Evolutionary conservation across 257 asterid genomes (phyloP).

Genomic region (Petunia secreta): DNA sequence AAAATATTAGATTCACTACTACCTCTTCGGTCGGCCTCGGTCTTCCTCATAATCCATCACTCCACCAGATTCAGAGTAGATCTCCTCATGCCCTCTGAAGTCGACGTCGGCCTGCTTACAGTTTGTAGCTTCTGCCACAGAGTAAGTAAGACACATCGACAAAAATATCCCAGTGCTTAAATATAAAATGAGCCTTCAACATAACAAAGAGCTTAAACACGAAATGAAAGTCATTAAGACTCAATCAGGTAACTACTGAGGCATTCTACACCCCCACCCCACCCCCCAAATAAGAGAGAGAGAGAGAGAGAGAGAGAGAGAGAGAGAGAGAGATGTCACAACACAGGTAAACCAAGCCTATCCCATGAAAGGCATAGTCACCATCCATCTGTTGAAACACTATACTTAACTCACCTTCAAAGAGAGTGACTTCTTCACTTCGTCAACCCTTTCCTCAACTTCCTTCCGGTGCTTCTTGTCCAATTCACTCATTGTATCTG

Average conservation of each 20-base stretch:
- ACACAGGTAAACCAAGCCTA: conserved; percentile 10
- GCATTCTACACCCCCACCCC: background rate
- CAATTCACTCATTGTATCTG: conserved; percentile 78
- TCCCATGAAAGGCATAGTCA: background rate
- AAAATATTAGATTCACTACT: conserved; percentile 21
- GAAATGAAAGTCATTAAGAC: background rate
- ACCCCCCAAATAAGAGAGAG: too few species aligned
- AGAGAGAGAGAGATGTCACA: background rate
- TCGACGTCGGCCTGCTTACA: conserved; percentile 89
- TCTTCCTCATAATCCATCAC: conserved; percentile 97
- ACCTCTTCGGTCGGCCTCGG: conserved; percentile 92
- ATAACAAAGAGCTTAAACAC: background rate
- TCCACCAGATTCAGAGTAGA: conserved; percentile 90
- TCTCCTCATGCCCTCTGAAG: conserved; percentile 85
- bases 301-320: too few species aligned
- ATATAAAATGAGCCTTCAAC: conserved; percentile 36
- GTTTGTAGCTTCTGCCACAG: conserved; percentile 96
- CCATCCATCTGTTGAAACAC: conserved; percentile 15
- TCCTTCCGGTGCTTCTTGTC: conserved; percentile 84
- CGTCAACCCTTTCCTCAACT: conserved; percentile 79
- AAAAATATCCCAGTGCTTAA: conserved; percentile 56
- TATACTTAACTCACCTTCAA: conserved; percentile 70
- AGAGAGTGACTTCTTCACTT: conserved; percentile 73
- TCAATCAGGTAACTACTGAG: conserved; percentile 12
- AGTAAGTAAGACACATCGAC: conserved; percentile 92